phyloP scores from a whole-genome alignment of 441 rosid species.

The Populus hybrid region DNA sequence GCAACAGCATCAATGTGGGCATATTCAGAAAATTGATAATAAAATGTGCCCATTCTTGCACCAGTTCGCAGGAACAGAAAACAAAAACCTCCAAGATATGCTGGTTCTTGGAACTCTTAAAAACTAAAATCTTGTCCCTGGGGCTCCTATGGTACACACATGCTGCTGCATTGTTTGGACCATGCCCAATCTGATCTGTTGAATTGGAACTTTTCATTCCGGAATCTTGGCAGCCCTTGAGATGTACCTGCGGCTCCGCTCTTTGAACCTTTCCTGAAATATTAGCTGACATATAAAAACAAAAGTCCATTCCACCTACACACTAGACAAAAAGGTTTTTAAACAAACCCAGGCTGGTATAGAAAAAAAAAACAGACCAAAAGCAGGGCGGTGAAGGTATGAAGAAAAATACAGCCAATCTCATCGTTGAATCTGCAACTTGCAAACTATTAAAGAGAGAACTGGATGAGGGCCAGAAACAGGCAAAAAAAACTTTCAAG shows the following conservation, averaged over 20 bases:
- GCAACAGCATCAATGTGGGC: not conserved
- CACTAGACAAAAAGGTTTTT: no score
- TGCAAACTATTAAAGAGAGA: no score
- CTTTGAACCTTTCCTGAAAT: conserved; percentile 70
- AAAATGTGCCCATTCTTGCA: not conserved
- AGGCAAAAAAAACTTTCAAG: not conserved
- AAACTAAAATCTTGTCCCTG: not conserved
- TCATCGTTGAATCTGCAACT: no score
- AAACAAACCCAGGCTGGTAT: no score
- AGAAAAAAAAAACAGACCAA: no score
- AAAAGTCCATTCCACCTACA: not conserved
- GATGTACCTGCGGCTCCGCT: conserved; percentile 60
- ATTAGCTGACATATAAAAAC: not conserved
- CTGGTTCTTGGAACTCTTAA: not conserved
- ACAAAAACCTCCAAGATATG: not conserved
- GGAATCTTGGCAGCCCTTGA: conserved; percentile 67
- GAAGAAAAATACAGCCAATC: no score
- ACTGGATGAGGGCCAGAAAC: not conserved
- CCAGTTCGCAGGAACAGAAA: not conserved
- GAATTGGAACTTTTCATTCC: conserved; percentile 71
- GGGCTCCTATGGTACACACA: conserved; percentile 28
- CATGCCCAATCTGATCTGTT: conserved; percentile 65
- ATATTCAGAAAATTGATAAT: not conserved
- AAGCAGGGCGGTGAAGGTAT: no score
- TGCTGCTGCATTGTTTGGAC: conserved; percentile 79